Evolutionary conservation across 495 filamentous ascomycete genomes (phyloP).

Genomic region (Penicillium cinerascens): DNA sequence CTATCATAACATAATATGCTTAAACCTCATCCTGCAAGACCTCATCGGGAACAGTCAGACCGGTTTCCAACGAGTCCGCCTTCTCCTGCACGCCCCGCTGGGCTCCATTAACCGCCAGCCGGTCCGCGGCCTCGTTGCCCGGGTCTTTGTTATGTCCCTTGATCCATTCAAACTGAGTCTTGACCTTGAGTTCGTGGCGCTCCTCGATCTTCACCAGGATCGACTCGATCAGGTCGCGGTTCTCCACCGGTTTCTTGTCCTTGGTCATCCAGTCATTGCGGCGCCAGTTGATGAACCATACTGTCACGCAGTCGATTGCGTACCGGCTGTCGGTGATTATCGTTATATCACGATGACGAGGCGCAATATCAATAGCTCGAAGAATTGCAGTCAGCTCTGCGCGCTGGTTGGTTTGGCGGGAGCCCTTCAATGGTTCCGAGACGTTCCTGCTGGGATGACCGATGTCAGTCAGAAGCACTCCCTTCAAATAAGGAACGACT

Average conservation of each 20-base stretch:
- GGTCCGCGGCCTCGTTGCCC: constrained; percentile 80
- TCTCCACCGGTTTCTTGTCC: constrained; percentile 69
- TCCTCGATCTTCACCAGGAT: constrained; percentile 71
- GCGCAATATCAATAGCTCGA: constrained; percentile 74
- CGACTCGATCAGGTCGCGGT: constrained; percentile 75
- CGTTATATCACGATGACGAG: constrained; percentile 57
- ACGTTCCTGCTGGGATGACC: constrained; percentile 63
- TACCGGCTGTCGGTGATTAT: constrained; percentile 86
- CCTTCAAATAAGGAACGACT: neutral
- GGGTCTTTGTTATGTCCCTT: constrained; percentile 69
- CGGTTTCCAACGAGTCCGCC: constrained; percentile 22
- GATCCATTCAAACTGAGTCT: constrained; percentile 78
- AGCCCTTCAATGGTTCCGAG: constrained; percentile 72
- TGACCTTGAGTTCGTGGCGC: constrained; percentile 54
- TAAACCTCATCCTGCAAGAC: constrained; percentile 33
- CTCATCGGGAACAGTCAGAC: constrained; percentile 28
- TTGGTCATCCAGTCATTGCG: constrained; percentile 75
- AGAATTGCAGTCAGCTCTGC: constrained; percentile 88
- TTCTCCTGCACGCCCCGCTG: constrained; percentile 36
- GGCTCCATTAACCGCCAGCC: constrained; percentile 64
- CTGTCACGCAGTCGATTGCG: constrained; percentile 82
- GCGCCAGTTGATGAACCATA: constrained; percentile 79
- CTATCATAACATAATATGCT: constrained; percentile 1
- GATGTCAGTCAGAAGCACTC: constrained; percentile 19
- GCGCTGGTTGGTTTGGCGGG: constrained; percentile 85